Base-by-base conservation (phyloP, 106 monocot genomes). In the Apostasia ramifera region DNA sequence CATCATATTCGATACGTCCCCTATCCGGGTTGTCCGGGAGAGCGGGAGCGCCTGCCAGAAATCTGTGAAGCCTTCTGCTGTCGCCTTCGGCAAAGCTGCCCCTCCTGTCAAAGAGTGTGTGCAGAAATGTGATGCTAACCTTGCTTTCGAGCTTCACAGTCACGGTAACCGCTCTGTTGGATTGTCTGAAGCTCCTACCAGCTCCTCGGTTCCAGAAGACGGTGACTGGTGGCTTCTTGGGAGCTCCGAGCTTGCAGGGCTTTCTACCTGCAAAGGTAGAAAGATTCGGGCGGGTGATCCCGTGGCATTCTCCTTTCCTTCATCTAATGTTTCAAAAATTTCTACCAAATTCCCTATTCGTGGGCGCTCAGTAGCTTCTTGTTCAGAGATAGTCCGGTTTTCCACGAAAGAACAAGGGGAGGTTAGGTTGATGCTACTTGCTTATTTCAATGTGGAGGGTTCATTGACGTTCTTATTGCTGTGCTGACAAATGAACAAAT, bases 181-280 rank as follows among this genome's bases (percentile, higher is more conserved):
- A 53, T 14, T 5, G 26, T 10, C 10, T 61, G 44, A 59, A 59
- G 11, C 59, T 48, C 38, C 58, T 48, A 43, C 10, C 47, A 40
- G 10, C 43, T 15, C 44, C 48, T 4, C 48, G 44, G 57, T 66
- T 72, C 53, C 73, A 11, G 50, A 41, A 12, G 69, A 77, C 15
- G 44, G 43, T 13, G 71, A 80, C 26, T 92, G 95, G 95, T 89
- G 92, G 89, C 81, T 95, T 11, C 70, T 89, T 7, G 95, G 88
- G 40, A 78, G 67, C 52, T 60, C 74, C 7, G 86, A 89, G 14
- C 42, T 95, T 7, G 41, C 86, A 12, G 91, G 92, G 47, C 78
- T 97, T 9, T 97, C 95, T 50, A 97, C 95, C 44, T 89, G 92
- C 86, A 97, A 87, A 68, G 92, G 95, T 7, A 80, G 89, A 59